phyloP scores from a whole-genome alignment of 2,329 filamentous ascomycete species.

The Nannizzia gypsea region DNA sequence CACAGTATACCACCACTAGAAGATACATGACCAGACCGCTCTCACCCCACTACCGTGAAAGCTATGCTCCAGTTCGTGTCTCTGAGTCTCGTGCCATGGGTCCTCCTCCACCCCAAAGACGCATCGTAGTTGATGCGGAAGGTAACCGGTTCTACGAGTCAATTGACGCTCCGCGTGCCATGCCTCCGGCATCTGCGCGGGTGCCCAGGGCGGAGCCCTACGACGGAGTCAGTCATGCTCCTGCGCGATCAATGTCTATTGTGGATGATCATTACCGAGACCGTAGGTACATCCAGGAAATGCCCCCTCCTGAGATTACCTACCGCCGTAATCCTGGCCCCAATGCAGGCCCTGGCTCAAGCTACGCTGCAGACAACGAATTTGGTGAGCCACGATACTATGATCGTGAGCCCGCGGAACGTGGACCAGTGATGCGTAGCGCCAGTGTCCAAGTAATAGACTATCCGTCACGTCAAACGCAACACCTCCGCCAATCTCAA shows the following conservation, averaged over 20 bases:
- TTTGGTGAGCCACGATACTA: conserved; percentile 18
- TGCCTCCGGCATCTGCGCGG: conserved; percentile 22
- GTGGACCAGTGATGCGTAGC: conserved; percentile 26
- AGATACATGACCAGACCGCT: conserved; percentile 28
- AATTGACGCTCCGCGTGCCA: conserved; percentile 30
- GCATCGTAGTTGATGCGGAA: conserved; percentile 69
- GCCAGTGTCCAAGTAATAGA: conserved; percentile 34
- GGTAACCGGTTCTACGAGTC: conserved; percentile 66
- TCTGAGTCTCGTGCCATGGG: conserved; percentile 39
- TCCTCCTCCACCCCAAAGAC: conserved; percentile 46
- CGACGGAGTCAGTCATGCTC: conserved; percentile 23
- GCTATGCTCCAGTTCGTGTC: conserved; percentile 30
- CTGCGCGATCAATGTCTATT: conserved; percentile 31
- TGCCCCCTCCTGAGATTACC: conserved; percentile 31
- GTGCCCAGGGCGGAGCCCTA: conserved; percentile 25
- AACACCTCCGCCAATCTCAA: background rate
- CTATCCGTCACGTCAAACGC: conserved; percentile 25
- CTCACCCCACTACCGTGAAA: conserved; percentile 24
- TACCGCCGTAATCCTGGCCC: conserved; percentile 33
- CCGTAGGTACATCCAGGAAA: conserved; percentile 33
- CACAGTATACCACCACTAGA: conserved; percentile 17
- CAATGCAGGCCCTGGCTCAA: conserved; percentile 17
- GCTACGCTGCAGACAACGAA: background rate
- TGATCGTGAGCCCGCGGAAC: conserved; percentile 23
- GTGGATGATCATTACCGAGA: conserved; percentile 32